phyloP scores from a whole-genome alignment of 441 rosid species.

The Cnidoscolus chayamansa region DNA sequence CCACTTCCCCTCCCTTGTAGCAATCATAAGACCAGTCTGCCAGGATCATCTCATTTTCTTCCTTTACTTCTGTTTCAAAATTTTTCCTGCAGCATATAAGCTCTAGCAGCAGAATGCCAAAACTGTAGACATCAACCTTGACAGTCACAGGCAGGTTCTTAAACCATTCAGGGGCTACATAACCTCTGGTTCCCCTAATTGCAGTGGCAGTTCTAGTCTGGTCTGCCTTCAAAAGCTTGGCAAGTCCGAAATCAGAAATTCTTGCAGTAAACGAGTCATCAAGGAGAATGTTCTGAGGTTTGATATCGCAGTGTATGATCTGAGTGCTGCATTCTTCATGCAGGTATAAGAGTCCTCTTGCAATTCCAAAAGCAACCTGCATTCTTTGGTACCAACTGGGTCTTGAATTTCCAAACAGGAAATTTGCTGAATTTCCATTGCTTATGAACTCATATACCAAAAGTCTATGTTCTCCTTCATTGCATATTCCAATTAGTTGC shows the following conservation, averaged over 20 bases:
- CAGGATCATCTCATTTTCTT: constrained; percentile 21
- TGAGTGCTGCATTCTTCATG: constrained; percentile 45
- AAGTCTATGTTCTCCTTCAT: constrained; percentile 37
- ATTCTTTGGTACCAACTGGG: constrained; percentile 35
- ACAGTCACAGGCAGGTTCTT: constrained; percentile 29
- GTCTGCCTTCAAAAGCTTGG: constrained; percentile 38
- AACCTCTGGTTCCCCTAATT: constrained; percentile 49
- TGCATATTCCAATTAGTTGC: constrained; percentile 42
- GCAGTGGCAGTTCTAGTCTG: constrained; percentile 29
- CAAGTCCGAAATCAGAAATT: constrained; percentile 51
- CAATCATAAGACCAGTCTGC: constrained; percentile 41
- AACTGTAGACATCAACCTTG: constrained; percentile 49
- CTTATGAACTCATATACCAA: constrained; percentile 48
- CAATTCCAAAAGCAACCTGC: constrained; percentile 38
- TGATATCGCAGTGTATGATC: constrained; percentile 53
- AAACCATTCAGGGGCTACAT: constrained; percentile 50
- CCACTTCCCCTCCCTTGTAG: constrained; percentile 5
- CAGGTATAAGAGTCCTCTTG: constrained; percentile 38
- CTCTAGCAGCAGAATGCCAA: constrained; percentile 42
- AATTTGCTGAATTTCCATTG: constrained; percentile 37
- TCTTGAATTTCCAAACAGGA: constrained; percentile 32
- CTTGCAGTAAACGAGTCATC: constrained; percentile 23
- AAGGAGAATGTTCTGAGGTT: constrained; percentile 48
- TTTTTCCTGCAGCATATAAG: constrained; percentile 32
- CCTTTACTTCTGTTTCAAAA: neutral